These are phyloP conservation scores for Pyrenopolyporus hunteri DNA, from an alignment of 495 filamentous ascomycete genomes.

Conservation along the genomic window DNA sequence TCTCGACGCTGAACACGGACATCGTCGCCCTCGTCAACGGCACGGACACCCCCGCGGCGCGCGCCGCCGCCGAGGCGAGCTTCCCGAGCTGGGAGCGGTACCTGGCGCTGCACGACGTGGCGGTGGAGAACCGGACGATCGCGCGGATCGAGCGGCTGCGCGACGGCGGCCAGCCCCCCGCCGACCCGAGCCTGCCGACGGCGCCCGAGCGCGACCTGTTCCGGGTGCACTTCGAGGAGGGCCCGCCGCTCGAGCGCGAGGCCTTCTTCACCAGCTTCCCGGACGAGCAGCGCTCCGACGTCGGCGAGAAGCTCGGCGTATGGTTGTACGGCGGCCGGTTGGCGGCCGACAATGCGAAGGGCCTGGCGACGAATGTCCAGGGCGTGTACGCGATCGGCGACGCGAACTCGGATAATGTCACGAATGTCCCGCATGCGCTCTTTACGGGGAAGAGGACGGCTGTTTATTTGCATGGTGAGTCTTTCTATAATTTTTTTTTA, in stretches of 20 bases:
- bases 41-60: slow-evolving; percentile 52
- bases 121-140: slow-evolving; percentile 62
- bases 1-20: slow-evolving; percentile 53
- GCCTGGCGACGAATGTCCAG: slow-evolving; percentile 53
- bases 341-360: slow-evolving; percentile 43
- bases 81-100: slow-evolving; percentile 55
- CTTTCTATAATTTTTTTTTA: no score
- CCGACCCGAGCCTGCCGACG: slow-evolving; percentile 48
- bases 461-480: slow-evolving; percentile 62
- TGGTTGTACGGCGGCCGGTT: slow-evolving; percentile 53
- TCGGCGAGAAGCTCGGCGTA: slow-evolving; percentile 51
- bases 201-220: slow-evolving; percentile 57
- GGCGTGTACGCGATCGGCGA: slow-evolving; percentile 64
- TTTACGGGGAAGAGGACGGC: slow-evolving; percentile 62
- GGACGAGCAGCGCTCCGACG: slow-evolving; percentile 49
- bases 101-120: slow-evolving; percentile 55
- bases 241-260: slow-evolving; percentile 49
- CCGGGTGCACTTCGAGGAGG: slow-evolving; percentile 58
- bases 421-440: slow-evolving; percentile 66
- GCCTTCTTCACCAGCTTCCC: slow-evolving; percentile 60
- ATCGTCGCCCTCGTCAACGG: slow-evolving; percentile 61
- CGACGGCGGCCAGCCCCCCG: slow-evolving; percentile 45
- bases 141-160: slow-evolving; percentile 52
- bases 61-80: slow-evolving; percentile 46
- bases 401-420: slow-evolving; percentile 61